Evolutionary conservation across 2,329 filamentous ascomycete species (phyloP).

Genomic region (Xylariales sp.): DNA sequence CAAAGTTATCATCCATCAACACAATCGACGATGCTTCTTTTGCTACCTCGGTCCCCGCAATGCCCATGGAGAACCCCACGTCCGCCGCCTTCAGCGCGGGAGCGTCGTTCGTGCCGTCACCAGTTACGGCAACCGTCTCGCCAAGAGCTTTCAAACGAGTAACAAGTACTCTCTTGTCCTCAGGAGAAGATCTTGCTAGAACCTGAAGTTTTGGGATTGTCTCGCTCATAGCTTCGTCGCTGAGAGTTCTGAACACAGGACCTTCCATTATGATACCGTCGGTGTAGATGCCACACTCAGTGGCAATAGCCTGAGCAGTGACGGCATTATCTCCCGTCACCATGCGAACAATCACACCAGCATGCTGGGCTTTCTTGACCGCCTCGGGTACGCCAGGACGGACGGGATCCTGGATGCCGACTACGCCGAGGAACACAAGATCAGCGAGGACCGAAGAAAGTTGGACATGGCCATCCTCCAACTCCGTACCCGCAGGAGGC

Average conservation of each 20-base stretch:
- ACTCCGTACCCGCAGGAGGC: conserved; percentile 62
- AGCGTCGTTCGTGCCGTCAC: conserved; percentile 64
- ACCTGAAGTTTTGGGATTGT: conserved; percentile 58
- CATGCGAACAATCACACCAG: conserved; percentile 71
- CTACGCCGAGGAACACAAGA: conserved; percentile 69
- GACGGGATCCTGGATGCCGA: conserved; percentile 73
- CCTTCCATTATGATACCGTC: conserved; percentile 66
- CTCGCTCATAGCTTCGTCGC: conserved; percentile 53
- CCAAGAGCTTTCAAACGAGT: conserved; percentile 56
- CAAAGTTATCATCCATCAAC: conserved; percentile 63
- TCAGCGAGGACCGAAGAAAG: conserved; percentile 61
- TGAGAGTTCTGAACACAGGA: conserved; percentile 59
- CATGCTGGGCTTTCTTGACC: conserved; percentile 61
- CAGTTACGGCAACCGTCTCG: conserved; percentile 61
- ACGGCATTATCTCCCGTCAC: conserved; percentile 70
- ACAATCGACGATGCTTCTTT: conserved; percentile 68
- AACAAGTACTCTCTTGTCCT: conserved; percentile 62
- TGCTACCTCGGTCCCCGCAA: conserved; percentile 62
- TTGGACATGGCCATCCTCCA: conserved; percentile 57
- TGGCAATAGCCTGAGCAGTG: conserved; percentile 69
- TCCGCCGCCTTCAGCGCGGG: conserved; percentile 62
- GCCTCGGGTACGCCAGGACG: conserved; percentile 63
- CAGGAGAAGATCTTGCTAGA: conserved; percentile 60
- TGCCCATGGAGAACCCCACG: conserved; percentile 65
- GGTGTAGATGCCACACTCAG: conserved; percentile 66